Evolutionary conservation across 106 monocot genomes (phyloP).

Genomic region (Dendrobium officinale): DNA sequence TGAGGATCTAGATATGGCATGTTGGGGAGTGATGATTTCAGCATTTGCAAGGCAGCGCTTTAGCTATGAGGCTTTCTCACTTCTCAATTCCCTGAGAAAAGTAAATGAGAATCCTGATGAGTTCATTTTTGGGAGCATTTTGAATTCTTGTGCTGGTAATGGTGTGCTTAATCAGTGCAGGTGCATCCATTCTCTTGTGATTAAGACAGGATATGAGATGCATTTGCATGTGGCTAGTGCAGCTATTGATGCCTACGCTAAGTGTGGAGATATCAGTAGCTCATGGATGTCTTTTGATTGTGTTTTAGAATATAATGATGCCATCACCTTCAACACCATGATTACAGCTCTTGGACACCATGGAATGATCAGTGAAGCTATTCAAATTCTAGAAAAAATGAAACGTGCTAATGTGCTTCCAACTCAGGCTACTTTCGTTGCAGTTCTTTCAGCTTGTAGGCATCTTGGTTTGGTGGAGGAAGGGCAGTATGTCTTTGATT

Average conservation of each 20-base stretch:
- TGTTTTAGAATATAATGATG: conserved; percentile 8
- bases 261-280: conserved; percentile 27
- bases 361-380: conserved; percentile 19
- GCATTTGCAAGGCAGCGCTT: conserved; percentile 27
- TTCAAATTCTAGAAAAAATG: conserved; percentile 23
- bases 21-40: conserved; percentile 28
- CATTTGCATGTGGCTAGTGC: conserved; percentile 18
- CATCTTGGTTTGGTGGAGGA: conserved; percentile 30
- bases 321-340: conserved; percentile 35
- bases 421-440: conserved; percentile 24
- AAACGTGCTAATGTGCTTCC: conserved; percentile 7
- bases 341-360: conserved; percentile 36
- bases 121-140: conserved; percentile 17
- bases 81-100: conserved; percentile 23
- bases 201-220: conserved; percentile 20
- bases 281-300: conserved; percentile 11
- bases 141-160: conserved; percentile 21
- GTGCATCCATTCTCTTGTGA: conserved; percentile 20
- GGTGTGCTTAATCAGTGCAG: conserved; percentile 14
- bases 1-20: conserved; percentile 17
- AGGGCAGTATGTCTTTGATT: conserved; percentile 15
- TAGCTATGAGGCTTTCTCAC: conserved; percentile 7
- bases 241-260: conserved; percentile 27
- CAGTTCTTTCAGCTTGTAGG: conserved; percentile 24
- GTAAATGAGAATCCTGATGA: conserved; percentile 19